Evolutionary conservation across 2,329 filamentous ascomycete species (phyloP), one percentile per base, ranked within the genome.

Genomic region (Claviceps arundinis): DNA sequence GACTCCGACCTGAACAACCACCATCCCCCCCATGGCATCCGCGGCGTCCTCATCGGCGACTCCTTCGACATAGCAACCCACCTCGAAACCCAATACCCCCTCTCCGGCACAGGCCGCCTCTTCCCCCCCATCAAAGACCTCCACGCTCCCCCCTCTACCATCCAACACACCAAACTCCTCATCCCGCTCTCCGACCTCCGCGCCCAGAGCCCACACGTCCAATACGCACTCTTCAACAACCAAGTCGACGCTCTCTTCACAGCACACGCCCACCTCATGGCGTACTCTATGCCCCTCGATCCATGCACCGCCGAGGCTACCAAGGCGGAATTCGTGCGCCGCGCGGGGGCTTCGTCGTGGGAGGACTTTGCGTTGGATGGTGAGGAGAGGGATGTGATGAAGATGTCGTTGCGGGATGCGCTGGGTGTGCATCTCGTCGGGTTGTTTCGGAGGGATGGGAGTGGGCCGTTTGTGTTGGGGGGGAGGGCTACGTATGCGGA

Each of bases 51-150:
- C 0, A 52, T 84, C 2, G 81, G 81, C 5, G 82, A 85, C 64
- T 79, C 80, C 2, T 82, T 83, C 59, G 81, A 84, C 50, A 85
- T 85, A 54, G 82, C 81, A 8, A 64, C 73, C 30, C 77, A 82
- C 58, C 69, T 85, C 2, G 73, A 84, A 24, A 64, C 70, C 1
- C 69, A 61, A 0, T 81, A 77, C 51, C 77, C 78, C 0, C 53
- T 63, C 34, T 42, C 48, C 5, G 52, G 52, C 44, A 66, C 60
- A 1, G 70, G 71, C 0, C 62, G 71, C 46, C 67, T 84, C 2
- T 77, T 83, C 57, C 73, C 73, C 0, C 47, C 41, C 9, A 6
- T 62, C 3, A 61, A 64, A 61, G 65, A 46, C 6, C 65, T 77
- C 16, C 70, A 73, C 50, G 8, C 8, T 5, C 41, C 41, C n/a